Percentiles rank a stretch among this genome's conserved stretches.
Conservation (phyloP, 371 early-diverging fungal genomes). For the Mucor irregularis region DNA sequence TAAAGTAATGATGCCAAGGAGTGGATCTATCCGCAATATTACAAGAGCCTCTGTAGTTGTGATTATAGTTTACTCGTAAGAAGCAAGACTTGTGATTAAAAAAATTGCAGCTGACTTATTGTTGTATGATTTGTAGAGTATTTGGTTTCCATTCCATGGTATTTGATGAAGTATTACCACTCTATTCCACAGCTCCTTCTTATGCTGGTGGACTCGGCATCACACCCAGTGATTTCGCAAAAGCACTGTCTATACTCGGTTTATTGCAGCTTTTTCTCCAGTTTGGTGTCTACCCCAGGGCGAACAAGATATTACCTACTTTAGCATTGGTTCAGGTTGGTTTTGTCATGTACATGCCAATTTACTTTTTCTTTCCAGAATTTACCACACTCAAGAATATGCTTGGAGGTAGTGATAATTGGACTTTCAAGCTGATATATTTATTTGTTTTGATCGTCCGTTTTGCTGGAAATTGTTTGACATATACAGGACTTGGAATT, state of each 20-base stretch:
- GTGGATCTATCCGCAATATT: conserved; percentile 15
- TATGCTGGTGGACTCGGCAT: conserved; percentile 52
- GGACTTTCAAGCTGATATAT: conserved; percentile 33
- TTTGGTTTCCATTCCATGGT: conserved; percentile 73
- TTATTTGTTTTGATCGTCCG: conserved; percentile 44
- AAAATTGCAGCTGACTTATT: background rate
- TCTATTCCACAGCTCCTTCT: conserved; percentile 61
- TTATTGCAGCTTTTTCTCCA: conserved; percentile 52
- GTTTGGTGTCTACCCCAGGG: conserved; percentile 54
- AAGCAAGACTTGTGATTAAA: background rate
- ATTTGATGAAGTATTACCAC: conserved; percentile 72
- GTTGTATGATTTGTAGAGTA: conserved; percentile 16
- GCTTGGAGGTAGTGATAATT: background rate
- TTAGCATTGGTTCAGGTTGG: conserved; percentile 38
- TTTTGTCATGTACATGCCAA: conserved; percentile 36
- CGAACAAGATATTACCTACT: conserved; percentile 41
- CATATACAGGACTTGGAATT: conserved; percentile 65
- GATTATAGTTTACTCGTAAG: conserved; percentile 48
- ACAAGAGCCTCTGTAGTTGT: conserved; percentile 29
- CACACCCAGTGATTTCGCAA: conserved; percentile 44
- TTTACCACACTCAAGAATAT: conserved; percentile 30
- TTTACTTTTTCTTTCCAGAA: conserved; percentile 50
- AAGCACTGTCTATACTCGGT: conserved; percentile 47
- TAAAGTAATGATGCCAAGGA: background rate
- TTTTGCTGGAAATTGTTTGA: conserved; percentile 50